A percentile compares a stretch with the other conserved stretches of the same genome.
Conservation (phyloP, 352 stramenopile genomes). For the Globisporangium echinulatum region DNA sequence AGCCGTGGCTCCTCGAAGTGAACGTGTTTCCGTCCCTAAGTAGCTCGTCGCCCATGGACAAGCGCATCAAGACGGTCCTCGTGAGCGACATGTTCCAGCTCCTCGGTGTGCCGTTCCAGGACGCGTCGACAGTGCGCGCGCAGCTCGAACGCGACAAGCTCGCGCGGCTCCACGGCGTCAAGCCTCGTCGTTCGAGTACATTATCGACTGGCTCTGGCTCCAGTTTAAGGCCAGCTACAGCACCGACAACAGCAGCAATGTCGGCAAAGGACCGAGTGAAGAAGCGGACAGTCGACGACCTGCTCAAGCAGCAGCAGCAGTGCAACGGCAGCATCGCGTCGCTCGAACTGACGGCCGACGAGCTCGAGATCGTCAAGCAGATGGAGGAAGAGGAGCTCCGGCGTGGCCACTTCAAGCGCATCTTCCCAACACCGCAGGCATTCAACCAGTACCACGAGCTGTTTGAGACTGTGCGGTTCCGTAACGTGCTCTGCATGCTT, state of each 20-base stretch:
- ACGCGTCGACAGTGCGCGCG: conserved; percentile 23
- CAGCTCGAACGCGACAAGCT: conserved; percentile 39
- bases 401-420: conserved; percentile 59
- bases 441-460: conserved; percentile 44
- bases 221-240: too few species aligned
- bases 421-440: conserved; percentile 58
- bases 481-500: conserved; percentile 54
- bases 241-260: conserved; percentile 1
- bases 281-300: conserved; percentile 23
- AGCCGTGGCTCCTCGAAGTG: conserved; percentile 86
- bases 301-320: conserved; percentile 18
- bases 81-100: conserved; percentile 86
- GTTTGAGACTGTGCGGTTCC: conserved; percentile 50
- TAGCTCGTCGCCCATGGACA: conserved; percentile 81
- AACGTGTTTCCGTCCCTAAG: conserved; percentile 89
- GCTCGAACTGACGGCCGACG: conserved; percentile 45
- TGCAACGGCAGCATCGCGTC: conserved; percentile 7
- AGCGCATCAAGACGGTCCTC: conserved; percentile 85
- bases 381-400: conserved; percentile 64
- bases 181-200: conserved; percentile 13
- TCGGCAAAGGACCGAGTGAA: conserved; percentile 2
- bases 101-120: conserved; percentile 50
- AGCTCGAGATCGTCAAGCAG: conserved; percentile 44
- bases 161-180: conserved; percentile 39
- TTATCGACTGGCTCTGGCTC: too few species aligned